These are phyloP conservation scores for Aureobasidium subglaciale DNA, from an alignment of 2,329 filamentous ascomycete species.

Conservation along the genomic window DNA sequence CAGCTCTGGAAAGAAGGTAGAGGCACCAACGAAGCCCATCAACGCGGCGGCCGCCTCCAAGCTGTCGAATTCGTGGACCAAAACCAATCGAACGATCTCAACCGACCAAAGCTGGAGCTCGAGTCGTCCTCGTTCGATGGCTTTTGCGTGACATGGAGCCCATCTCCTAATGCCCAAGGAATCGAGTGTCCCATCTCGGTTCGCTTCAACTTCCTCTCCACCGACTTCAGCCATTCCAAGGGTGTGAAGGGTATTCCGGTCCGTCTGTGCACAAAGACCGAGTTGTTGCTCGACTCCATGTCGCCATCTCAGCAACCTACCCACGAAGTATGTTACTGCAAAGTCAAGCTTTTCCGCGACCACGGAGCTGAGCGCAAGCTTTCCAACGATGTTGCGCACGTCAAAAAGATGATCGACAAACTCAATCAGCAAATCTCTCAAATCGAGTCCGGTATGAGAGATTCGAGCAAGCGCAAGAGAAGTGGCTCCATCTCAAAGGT, in stretches of 20 bases:
- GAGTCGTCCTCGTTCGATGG: constrained; percentile 77
- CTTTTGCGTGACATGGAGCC: constrained; percentile 76
- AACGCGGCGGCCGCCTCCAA: constrained; percentile 83
- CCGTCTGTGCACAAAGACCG: constrained; percentile 84
- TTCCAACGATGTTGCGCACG: constrained; percentile 87
- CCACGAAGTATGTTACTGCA: constrained; percentile 81
- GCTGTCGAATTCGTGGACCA: constrained; percentile 88
- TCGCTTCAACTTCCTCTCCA: constrained; percentile 96
- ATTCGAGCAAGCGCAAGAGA: constrained; percentile 55
- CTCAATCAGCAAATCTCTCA: constrained; percentile 89
- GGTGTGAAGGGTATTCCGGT: constrained; percentile 97
- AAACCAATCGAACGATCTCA: constrained; percentile 44
- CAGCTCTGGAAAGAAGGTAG: constrained; percentile 93
- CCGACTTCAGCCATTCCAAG: constrained; percentile 97
- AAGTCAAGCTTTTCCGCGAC: constrained; percentile 93
- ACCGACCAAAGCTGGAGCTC: constrained; percentile 41
- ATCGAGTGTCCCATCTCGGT: constrained; percentile 79
- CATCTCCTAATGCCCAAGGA: constrained; percentile 60
- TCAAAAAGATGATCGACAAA: constrained; percentile 96
- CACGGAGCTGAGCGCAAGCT: constrained; percentile 93
- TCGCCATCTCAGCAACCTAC: constrained; percentile 38
- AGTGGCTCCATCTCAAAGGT: constrained; percentile 44
- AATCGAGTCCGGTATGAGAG: constrained; percentile 53
- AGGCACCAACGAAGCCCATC: constrained; percentile 91
- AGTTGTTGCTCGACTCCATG: constrained; percentile 49